Evolutionary conservation across 2,329 filamentous ascomycete species (phyloP).

Genomic region (Aspergillus pseudotamarii): DNA sequence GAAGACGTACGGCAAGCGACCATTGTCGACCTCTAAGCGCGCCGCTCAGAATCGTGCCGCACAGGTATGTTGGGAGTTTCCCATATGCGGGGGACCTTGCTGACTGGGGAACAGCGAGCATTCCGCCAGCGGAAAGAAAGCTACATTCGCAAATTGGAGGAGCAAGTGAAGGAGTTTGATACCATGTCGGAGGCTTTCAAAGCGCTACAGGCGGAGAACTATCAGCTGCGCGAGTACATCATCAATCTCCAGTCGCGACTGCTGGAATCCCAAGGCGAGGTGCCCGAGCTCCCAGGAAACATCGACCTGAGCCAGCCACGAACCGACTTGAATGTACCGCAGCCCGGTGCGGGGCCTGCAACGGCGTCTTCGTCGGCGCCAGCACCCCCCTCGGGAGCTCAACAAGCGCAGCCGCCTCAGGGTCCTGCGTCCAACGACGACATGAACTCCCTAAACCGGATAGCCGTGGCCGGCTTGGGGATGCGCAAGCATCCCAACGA

Average conservation of each 20-base stretch:
- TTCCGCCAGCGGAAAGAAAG: conserved; percentile 97
- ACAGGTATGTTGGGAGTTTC: conserved; percentile 66
- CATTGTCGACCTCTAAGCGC: conserved; percentile 92
- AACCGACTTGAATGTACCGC: conserved; percentile 36
- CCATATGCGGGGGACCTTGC: background rate
- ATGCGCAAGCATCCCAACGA: conserved; percentile 47
- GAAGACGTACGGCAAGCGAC: conserved; percentile 76
- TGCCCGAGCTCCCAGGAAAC: conserved; percentile 79
- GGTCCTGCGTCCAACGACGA: conserved; percentile 36
- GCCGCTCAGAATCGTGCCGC: conserved; percentile 96
- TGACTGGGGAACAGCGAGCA: conserved; percentile 66
- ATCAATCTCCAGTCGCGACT: conserved; percentile 85
- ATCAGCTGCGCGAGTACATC: conserved; percentile 87
- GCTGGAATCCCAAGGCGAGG: conserved; percentile 79
- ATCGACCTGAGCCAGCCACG: conserved; percentile 68
- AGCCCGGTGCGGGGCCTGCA: conserved; percentile 25
- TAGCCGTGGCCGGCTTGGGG: conserved; percentile 46
- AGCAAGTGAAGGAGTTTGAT: conserved; percentile 81
- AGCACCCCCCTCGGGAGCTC: conserved; percentile 23
- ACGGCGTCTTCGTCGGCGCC: conserved; percentile 24
- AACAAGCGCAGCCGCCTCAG: conserved; percentile 33
- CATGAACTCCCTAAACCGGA: conserved; percentile 46
- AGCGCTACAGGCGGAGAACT: conserved; percentile 83
- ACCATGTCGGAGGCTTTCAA: conserved; percentile 78
- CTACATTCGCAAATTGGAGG: conserved; percentile 96